Conservation (phyloP, 441 rosid genomes). For the Adansonia rubrostipa region DNA sequence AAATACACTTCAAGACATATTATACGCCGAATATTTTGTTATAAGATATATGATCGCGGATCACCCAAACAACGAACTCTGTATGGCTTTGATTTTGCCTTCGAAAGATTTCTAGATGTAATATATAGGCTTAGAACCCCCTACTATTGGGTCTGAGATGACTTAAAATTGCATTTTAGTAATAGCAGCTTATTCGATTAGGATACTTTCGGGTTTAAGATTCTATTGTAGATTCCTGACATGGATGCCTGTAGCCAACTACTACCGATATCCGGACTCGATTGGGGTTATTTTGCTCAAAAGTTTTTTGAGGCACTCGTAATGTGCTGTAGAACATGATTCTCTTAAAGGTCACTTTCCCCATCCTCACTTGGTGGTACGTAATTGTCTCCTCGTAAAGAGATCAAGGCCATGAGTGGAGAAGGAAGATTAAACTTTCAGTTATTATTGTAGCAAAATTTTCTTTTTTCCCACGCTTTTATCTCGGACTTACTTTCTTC, state of each 20-base stretch:
- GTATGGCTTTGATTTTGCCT: background rate
- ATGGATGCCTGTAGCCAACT: background rate
- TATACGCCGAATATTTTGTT: background rate
- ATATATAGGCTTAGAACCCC: background rate
- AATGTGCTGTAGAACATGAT: background rate
- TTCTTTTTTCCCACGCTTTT: constrained; percentile 24
- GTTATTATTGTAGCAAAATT: background rate
- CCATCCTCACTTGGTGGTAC: background rate
- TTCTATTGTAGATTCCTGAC: background rate
- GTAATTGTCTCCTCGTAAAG: background rate
- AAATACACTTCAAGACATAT: background rate
- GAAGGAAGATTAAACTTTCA: background rate
- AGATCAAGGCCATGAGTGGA: constrained; percentile 7
- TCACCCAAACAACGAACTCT: too few species aligned
- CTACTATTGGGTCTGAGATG: background rate
- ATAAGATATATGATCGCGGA: background rate
- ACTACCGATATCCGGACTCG: too few species aligned
- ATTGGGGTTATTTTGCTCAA: background rate
- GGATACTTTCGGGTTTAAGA: background rate
- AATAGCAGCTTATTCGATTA: constrained; percentile 9
- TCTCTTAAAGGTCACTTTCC: background rate
- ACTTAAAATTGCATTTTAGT: background rate
- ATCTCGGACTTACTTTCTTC: constrained; percentile 41
- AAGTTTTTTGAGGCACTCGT: background rate
- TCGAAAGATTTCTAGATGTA: background rate